Percentiles rank a stretch among this genome's conserved stretches.
These are phyloP conservation scores for Monosporascus sp. DNA, from an alignment of 2,329 filamentous ascomycete genomes.

Conservation along the genomic window DNA sequence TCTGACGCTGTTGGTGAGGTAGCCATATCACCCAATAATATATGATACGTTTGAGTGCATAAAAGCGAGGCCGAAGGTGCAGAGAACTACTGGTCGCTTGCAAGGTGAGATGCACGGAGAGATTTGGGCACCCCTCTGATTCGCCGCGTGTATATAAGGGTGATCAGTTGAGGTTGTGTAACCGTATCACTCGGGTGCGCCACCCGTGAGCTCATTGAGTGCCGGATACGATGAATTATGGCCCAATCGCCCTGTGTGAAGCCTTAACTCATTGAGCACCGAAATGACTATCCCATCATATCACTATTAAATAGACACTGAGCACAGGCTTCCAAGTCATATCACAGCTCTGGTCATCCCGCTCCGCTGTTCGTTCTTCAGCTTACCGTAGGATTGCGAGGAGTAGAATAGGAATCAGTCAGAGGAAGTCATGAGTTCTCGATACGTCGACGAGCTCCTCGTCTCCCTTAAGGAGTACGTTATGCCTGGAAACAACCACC, in stretches of 20 bases:
- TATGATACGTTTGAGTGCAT: not conserved
- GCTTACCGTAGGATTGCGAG: too few species aligned
- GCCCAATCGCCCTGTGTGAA: not conserved
- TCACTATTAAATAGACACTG: too few species aligned
- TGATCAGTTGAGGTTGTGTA: not conserved
- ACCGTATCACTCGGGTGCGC: not conserved
- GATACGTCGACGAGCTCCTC: slow-evolving; percentile 6
- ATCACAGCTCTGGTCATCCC: too few species aligned
- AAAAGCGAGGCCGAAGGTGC: not conserved
- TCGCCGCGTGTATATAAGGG: not conserved
- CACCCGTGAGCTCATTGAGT: not conserved
- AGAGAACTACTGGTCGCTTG: not conserved
- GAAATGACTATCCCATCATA: too few species aligned
- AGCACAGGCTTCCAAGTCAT: too few species aligned
- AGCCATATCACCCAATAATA: not conserved
- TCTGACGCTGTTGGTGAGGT: not conserved
- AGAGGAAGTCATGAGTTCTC: slow-evolving; percentile 5
- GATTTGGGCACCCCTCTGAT: not conserved
- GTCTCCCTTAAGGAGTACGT: slow-evolving; percentile 6
- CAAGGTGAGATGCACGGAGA: too few species aligned
- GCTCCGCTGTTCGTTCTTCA: too few species aligned
- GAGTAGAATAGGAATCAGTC: not conserved
- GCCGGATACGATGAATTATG: not conserved
- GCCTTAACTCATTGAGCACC: too few species aligned
- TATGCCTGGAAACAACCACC: not conserved